Percentiles rank a stretch among this genome's conserved stretches.
These are phyloP conservation scores for Mrakia gelida DNA, from an alignment of 768 basidiomycete genomes.

Conservation along the genomic window DNA sequence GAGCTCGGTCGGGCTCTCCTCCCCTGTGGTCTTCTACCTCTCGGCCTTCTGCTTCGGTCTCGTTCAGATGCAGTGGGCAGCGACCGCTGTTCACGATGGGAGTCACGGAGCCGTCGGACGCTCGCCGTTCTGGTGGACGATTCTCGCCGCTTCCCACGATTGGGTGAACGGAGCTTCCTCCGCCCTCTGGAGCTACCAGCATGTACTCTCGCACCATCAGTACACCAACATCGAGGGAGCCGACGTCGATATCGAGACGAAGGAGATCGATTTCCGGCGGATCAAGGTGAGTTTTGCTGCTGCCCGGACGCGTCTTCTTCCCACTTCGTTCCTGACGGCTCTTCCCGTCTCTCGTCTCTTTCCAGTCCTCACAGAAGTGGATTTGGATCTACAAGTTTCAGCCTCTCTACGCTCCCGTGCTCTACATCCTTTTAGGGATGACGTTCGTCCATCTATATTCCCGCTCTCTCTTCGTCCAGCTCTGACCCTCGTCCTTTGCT, in stretches of 20 bases:
- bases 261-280: background rate
- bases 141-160: background rate
- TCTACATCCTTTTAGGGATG: background rate
- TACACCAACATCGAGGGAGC: background rate
- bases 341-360: too few species aligned
- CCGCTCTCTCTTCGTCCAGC: background rate
- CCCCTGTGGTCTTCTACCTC: background rate
- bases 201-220: background rate
- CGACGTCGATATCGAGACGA: background rate
- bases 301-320: background rate
- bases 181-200: background rate
- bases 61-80: background rate
- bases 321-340: background rate
- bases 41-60: background rate
- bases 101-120: background rate
- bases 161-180: background rate
- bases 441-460: background rate
- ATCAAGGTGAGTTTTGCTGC: background rate
- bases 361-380: background rate
- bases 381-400: slow-evolving; percentile 2
- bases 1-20: background rate
- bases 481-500: background rate
- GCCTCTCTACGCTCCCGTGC: background rate
- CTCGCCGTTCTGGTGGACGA: background rate
- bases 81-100: background rate